Evolutionary conservation across 345 rosid genomes (phyloP).

Genomic region (Leavenworthia alabamica): DNA sequence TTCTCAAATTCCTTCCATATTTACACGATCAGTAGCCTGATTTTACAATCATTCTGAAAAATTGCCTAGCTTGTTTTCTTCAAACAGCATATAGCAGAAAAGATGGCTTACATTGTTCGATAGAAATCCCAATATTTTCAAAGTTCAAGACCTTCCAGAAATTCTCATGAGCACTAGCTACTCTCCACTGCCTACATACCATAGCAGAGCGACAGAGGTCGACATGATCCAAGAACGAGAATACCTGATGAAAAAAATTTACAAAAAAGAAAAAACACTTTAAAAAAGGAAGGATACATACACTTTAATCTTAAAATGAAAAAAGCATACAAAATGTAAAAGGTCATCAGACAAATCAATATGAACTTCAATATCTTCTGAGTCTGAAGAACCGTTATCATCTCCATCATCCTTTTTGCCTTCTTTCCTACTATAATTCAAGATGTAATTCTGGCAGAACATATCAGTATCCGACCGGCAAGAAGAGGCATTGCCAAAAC

Average conservation of each 20-base stretch:
- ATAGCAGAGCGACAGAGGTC: slow-evolving; percentile 83
- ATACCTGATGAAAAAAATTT: slow-evolving; percentile 49
- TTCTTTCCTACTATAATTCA: slow-evolving; percentile 46
- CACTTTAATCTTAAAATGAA: not conserved
- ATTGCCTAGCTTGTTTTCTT: not conserved
- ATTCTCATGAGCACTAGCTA: slow-evolving; percentile 91
- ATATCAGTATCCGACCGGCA: slow-evolving; percentile 36
- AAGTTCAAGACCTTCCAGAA: slow-evolving; percentile 93
- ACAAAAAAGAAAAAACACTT: not conserved
- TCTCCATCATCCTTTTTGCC: slow-evolving; percentile 45
- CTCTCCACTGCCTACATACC: slow-evolving; percentile 95
- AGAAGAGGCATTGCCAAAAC: slow-evolving; percentile 33
- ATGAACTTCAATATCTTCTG: slow-evolving; percentile 54
- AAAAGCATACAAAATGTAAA: slow-evolving; percentile 73
- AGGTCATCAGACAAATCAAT: slow-evolving; percentile 95
- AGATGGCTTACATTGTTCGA: slow-evolving; percentile 65
- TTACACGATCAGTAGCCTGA: not conserved
- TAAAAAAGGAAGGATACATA: not conserved
- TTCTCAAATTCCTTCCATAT: not conserved
- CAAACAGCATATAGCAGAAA: not conserved
- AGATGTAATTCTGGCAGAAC: slow-evolving; percentile 53
- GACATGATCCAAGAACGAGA: slow-evolving; percentile 70
- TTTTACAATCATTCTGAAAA: not conserved
- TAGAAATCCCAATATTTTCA: slow-evolving; percentile 62
- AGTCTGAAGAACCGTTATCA: slow-evolving; percentile 37